A percentile compares a stretch with the other conserved stretches of the same genome.
Conservation (phyloP, 2,329 filamentous ascomycete genomes). For the Chaetomiaceae sp. region DNA sequence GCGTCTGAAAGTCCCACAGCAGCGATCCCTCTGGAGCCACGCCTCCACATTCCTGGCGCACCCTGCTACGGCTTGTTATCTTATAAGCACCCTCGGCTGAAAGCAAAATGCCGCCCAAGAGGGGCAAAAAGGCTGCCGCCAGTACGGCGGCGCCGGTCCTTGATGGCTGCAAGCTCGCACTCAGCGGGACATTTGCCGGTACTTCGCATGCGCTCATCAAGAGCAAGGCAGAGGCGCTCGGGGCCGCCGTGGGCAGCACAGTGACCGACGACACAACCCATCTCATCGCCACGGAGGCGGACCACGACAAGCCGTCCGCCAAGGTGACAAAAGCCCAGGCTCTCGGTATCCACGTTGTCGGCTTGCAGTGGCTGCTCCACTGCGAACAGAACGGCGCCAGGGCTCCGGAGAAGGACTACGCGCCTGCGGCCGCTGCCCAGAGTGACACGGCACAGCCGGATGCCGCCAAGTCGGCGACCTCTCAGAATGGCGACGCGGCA, state of each 20-base stretch:
- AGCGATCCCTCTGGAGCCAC: too few relatives aligned
- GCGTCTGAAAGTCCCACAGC: too few relatives aligned
- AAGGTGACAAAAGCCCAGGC: slow-evolving; percentile 47
- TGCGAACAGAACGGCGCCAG: slow-evolving; percentile 39
- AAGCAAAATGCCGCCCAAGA: slow-evolving; percentile 21
- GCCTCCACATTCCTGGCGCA: too few relatives aligned
- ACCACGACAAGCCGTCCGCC: slow-evolving; percentile 42
- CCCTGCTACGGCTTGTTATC: too few relatives aligned
- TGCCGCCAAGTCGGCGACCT: slow-evolving; percentile 6
- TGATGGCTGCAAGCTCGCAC: slow-evolving; percentile 44
- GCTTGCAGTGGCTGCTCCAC: slow-evolving; percentile 56
- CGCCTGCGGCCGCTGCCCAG: slow-evolving; percentile 2
- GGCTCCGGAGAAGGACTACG: slow-evolving; percentile 29
- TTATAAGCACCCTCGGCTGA: too few relatives aligned
- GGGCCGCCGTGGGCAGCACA: slow-evolving; percentile 41
- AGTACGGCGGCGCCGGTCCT: slow-evolving; percentile 33
- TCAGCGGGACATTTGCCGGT: slow-evolving; percentile 55
- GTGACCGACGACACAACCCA: slow-evolving; percentile 49
- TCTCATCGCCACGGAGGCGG: slow-evolving; percentile 49
- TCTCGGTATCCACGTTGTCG: slow-evolving; percentile 49
- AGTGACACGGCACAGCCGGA: neutral
- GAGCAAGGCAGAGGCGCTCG: slow-evolving; percentile 40
- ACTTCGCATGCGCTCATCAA: slow-evolving; percentile 46
- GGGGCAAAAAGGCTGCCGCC: slow-evolving; percentile 19
- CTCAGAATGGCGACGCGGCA: slow-evolving; percentile 16